Evolutionary conservation across 106 monocot genomes (phyloP).

Genomic region (Dioscorea alata): DNA sequence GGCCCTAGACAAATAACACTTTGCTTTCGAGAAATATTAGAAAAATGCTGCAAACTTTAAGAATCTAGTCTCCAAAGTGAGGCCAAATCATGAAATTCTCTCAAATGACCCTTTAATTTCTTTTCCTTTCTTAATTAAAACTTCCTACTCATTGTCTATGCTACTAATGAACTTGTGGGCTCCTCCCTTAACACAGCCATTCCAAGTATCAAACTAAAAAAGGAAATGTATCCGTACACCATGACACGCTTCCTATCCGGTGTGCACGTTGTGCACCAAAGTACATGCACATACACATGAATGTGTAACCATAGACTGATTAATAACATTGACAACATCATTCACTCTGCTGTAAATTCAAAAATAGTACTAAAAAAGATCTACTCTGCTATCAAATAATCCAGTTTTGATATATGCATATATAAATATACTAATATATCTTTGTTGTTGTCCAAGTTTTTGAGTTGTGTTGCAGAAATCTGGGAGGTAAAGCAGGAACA

Average conservation of each 20-base stretch:
- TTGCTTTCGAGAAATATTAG: constrained; percentile 13
- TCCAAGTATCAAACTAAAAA: not conserved
- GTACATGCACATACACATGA: not conserved
- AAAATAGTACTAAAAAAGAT: too few species aligned
- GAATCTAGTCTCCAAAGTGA: constrained; percentile 15
- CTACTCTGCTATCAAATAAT: too few species aligned
- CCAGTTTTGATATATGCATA: too few species aligned
- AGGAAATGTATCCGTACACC: not conserved
- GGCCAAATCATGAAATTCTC: constrained; percentile 3
- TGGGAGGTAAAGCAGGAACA: constrained; percentile 26
- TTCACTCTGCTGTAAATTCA: too few species aligned
- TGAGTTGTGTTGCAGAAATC: not conserved
- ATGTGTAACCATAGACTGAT: too few species aligned
- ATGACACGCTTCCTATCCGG: not conserved
- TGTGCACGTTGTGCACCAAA: not conserved
- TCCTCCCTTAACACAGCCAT: not conserved
- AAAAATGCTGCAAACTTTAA: constrained; percentile 9
- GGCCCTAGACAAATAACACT: not conserved
- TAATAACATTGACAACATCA: too few species aligned
- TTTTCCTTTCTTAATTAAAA: not conserved
- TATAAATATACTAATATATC: too few species aligned
- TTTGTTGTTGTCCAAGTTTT: too few species aligned
- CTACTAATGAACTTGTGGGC: not conserved
- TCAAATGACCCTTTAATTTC: not conserved
- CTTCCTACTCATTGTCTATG: not conserved